Percentiles rank a stretch among this genome's conserved stretches.
phyloP scores from a whole-genome alignment of 176 grass and related monocot species.

The Triticum turgidum region DNA sequence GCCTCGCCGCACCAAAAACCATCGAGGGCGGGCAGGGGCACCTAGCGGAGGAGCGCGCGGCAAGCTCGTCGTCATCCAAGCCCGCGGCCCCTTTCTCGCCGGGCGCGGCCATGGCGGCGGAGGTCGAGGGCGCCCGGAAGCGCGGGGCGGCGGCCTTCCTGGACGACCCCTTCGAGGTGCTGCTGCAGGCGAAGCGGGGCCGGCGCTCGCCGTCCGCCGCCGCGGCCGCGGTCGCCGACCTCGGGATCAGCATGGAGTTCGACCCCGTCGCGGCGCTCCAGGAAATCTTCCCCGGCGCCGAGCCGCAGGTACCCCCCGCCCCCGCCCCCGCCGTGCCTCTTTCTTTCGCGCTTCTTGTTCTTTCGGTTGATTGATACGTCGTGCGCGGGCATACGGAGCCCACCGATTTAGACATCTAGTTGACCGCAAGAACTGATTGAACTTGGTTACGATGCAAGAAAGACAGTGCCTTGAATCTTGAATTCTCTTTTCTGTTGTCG shows the following conservation, averaged over 20 bases:
- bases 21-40: no score
- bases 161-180: neutral
- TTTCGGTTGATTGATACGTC: no score
- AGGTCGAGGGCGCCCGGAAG: constrained; percentile 16
- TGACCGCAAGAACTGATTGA: no score
- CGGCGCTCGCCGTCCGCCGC: constrained; percentile 15
- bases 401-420: no score
- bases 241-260: constrained; percentile 33
- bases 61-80: neutral
- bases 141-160: constrained; percentile 16
- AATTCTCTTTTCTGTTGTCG: no score
- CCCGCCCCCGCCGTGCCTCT: neutral
- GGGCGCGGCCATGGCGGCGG: neutral
- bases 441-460: no score
- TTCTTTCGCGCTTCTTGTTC: no score
- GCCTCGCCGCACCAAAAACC: no score
- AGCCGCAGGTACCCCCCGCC: constrained; percentile 2
- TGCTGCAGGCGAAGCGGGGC: constrained; percentile 23
- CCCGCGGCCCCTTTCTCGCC: neutral
- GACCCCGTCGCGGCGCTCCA: constrained; percentile 30
- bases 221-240: neutral
- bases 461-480: no score
- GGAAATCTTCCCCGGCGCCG: constrained; percentile 32
- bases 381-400: no score
- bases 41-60: no score